phyloP scores from a whole-genome alignment of 225 moss, liverwort and hornwort species.

The Pleurozium schreberi region DNA sequence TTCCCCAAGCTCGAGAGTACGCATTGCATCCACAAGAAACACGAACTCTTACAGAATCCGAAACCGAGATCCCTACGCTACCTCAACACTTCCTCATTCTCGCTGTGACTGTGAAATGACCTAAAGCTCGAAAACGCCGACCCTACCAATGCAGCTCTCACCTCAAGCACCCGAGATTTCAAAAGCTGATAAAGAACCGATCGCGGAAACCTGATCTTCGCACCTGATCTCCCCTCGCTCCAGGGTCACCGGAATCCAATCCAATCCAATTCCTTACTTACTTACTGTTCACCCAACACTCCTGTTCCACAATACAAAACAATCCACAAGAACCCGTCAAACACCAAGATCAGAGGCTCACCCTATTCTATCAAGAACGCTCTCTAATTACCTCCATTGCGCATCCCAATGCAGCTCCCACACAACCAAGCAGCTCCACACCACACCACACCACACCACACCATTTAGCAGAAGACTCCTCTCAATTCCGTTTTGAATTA shows the following conservation, averaged over 20 bases:
- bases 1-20: background rate
- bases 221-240: background rate
- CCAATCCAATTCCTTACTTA: background rate
- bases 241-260: background rate
- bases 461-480: background rate
- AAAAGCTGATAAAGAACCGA: background rate
- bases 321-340: background rate
- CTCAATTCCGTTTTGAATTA: background rate
- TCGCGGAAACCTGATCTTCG: background rate
- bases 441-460: background rate
- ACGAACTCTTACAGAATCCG: background rate
- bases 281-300: background rate
- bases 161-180: background rate
- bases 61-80: too few species aligned
- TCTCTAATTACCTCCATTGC: background rate
- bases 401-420: background rate
- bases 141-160: background rate
- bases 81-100: too few species aligned
- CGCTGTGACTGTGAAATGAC: background rate
- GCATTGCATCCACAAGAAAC: background rate
- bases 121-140: background rate
- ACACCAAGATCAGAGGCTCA: background rate
- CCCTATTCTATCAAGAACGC: background rate
- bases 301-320: background rate
- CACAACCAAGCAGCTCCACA: background rate